Evolutionary conservation across 352 stramenopile genomes (phyloP), one percentile per base, ranked within the genome.

Genomic region (Phytophthora tentaculata): DNA sequence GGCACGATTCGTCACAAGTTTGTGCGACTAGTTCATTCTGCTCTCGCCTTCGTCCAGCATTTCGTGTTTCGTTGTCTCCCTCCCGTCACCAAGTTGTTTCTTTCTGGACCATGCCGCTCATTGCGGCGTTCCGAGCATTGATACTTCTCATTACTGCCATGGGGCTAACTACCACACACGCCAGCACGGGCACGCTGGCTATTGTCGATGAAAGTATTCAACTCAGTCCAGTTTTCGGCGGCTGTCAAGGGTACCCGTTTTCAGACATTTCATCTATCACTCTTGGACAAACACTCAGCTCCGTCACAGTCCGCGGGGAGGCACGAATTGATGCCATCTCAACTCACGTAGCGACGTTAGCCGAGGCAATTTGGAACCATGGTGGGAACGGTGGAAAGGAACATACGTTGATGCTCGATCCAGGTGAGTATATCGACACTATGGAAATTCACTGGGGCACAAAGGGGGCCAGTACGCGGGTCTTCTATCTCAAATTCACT

Each of bases 371-470:
- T 43, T 69, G 55, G 64, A 37, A 26, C 44, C 64, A 77, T 22
- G 69, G 64, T 10, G 69, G 69, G 0, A 61, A 26, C 3, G 55
- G 55, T 16, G 59, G 64, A 12, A 56, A 35, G 6, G 65, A 64
- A 20, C 16, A 41, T 7, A 37, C 41, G 1, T 47, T 77, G 7
- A 24, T 32, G 16, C 69, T 74, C 16, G 49, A 43, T 5, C 17
- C 13, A 1, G 51, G 37, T 2, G 69, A 77, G 24, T 74, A 74
- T 35, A 49, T 77, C 16, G 28, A 60, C 12, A 47, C 55, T 19
- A 67, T 77, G 59, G 64, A 74, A 37, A 62, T 77, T 23, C 69
- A 76, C 41, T 73, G 64, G 69, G 64, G 1, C 26, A 66, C 66
- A 26, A 67, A 63, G 29, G 23, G 24, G 0, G 23, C 1, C 8